Base-by-base conservation (phyloP, 2,329 filamentous ascomycete genomes). In the Fusarium staphyleae region DNA sequence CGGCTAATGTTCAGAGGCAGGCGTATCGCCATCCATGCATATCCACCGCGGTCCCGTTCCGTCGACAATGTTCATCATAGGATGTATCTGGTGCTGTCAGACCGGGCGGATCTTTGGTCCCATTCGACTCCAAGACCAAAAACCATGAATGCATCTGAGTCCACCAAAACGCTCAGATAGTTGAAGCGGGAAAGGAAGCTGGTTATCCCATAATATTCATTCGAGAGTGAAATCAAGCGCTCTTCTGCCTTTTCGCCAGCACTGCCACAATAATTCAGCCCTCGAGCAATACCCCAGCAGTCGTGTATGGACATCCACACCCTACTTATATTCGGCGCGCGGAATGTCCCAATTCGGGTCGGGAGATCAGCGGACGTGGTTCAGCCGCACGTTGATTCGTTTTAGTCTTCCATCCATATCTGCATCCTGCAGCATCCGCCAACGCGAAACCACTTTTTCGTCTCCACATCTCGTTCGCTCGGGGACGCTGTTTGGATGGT, bases 331-430 rank as follows among this genome's bases (percentile, higher is more conserved):
- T 49, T 55, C 26, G 24, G 16, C 45, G 55, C 48, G 45, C 54
- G 65, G 58, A 61, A 65, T 52, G 41, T 22, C 47, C 62, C 57
- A 55, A 63, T 67, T 56, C 49, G 60, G 54, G 39, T 54, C 62
- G 55, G 62, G 52, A 62, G 60, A 67, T 67, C 65, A 65, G 61
- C 52, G 48, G 42, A 51, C 35, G 39, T 34, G 48, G 49, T 29
- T 42, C n/a, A 52, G 48, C 50, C 43, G 55, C 46, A 37, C 47
- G 34, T 55, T 66, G 57, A 58, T 67, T 67, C 53, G 51, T 44
- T 48, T 64, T 55, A 57, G 45, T 35, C 46, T 48, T 54, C 52
- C 39, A 22, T 22, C 19, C 19, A 43, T 54, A 60, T 63, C 52
- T 56, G 64, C 64, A 65, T 42, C 57, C 50, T 58, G 59, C 46